Base-by-base conservation (phyloP, 352 stramenopile species). In the Pythium periplocum region DNA sequence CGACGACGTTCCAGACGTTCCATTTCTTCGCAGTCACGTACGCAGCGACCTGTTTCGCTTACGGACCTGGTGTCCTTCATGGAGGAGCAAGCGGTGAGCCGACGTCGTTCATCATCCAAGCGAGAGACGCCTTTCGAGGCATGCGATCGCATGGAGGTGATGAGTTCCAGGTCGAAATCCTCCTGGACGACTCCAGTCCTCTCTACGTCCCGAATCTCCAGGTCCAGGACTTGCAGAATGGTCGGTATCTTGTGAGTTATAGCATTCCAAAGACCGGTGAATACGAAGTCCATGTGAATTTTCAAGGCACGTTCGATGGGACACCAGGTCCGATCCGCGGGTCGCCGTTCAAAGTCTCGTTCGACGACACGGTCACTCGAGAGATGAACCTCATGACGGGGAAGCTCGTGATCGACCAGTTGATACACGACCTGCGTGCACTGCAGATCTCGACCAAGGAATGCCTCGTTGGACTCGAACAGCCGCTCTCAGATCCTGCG, bases 181-280 rank as follows among this genome's bases (percentile, higher is more conserved):
- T 68, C 2, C 58, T 68, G 1, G 75, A 83, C 31, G 74, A 81
- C 1, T 66, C 59, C 1, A 68, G 68, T 0, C 73, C 71, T n/a
- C 58, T 91, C 1, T 85, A 73, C 10, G 44, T 87, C 6, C 73
- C 81, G 1, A 81, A 66, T 10, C 53, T 88, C 6, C 57, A 81
- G 33, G 70, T 93, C 12, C 74, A 90, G 53, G 95, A 99, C 45
- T 68, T 97, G 36, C 55, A 82, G 7, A 90, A 98, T 53, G 96
- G 96, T n/a, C 94, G 83, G 12, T 98, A 99, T 61, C 59, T 93
- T 17, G 90, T 98, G 38, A 93, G 78, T 39, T 98, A 96, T 61
- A 95, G 66, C 7, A 72, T 91, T 39, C 80, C 84, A 7, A 78
- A 70, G 33, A 62, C 82, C 4, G 93, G 93, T 26, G 75, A 87